A percentile compares a stretch with the other conserved stretches of the same genome.
Conservation (phyloP, 1,284 basidiomycete species). For the Moesziomyces antarcticus region DNA sequence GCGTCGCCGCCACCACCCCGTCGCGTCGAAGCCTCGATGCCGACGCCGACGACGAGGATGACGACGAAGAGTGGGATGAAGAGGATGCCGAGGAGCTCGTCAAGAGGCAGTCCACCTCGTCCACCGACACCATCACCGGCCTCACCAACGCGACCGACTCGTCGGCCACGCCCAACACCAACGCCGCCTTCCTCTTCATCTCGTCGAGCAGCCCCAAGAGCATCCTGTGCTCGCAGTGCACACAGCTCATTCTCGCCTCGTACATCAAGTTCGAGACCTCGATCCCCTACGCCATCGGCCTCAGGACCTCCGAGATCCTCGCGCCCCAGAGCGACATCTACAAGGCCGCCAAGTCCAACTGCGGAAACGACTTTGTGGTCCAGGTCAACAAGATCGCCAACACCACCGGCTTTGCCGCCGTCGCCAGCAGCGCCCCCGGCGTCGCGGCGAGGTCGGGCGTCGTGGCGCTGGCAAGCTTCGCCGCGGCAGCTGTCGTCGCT, state of each 20-base stretch:
- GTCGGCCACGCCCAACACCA: constrained; percentile 30
- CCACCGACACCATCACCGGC: constrained; percentile 8
- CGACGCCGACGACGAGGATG: neutral
- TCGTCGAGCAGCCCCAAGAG: constrained; percentile 41
- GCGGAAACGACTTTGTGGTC: constrained; percentile 40
- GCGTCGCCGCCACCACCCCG: constrained; percentile 9
- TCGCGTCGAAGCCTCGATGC: constrained; percentile 12
- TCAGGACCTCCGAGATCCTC: constrained; percentile 47
- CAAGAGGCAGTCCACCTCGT: constrained; percentile 18
- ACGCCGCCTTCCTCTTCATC: constrained; percentile 63
- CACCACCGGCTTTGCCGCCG: constrained; percentile 50
- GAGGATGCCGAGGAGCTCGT: constrained; percentile 21
- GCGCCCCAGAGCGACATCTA: constrained; percentile 56
- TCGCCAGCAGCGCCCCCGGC: constrained; percentile 18
- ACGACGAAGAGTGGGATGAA: constrained; percentile 8
- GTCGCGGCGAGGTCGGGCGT: constrained; percentile 9
- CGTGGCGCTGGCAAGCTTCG: constrained; percentile 6
- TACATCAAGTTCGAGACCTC: constrained; percentile 63
- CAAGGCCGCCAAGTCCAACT: constrained; percentile 48
- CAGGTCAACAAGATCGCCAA: constrained; percentile 54
- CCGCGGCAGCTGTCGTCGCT: constrained; percentile 23
- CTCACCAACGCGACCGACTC: constrained; percentile 25
- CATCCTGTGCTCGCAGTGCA: constrained; percentile 60
- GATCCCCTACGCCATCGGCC: constrained; percentile 61
- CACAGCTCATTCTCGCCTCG: constrained; percentile 52